phyloP scores from a whole-genome alignment of 148 eudicot genomes.

The Rhododendron williamsianum region DNA sequence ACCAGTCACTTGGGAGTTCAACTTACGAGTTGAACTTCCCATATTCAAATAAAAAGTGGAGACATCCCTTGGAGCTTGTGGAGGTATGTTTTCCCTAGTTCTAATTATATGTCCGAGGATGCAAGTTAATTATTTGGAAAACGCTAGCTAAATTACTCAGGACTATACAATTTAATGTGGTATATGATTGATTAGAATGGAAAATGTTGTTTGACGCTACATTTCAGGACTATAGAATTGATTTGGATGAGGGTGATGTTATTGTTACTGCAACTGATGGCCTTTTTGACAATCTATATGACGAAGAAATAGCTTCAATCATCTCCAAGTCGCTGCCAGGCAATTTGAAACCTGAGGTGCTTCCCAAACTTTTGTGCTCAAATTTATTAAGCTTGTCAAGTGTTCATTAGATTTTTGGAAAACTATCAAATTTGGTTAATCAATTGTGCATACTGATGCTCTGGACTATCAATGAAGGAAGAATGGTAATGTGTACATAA shows the following conservation, averaged over 20 bases:
- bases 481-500: too few species aligned
- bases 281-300: slow-evolving; percentile 79
- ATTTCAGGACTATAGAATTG: slow-evolving; percentile 23
- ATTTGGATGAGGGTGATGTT: slow-evolving; percentile 68
- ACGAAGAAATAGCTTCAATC: slow-evolving; percentile 55
- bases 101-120: background rate
- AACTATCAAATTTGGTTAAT: too few species aligned
- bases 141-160: too few species aligned
- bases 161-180: background rate
- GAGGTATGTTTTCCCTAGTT: slow-evolving; percentile 39
- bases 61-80: slow-evolving; percentile 43
- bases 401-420: background rate
- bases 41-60: slow-evolving; percentile 39
- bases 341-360: slow-evolving; percentile 51
- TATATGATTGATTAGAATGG: background rate
- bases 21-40: slow-evolving; percentile 66
- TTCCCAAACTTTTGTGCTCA: background rate
- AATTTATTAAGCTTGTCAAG: background rate
- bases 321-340: slow-evolving; percentile 45
- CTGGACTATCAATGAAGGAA: too few species aligned
- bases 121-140: background rate
- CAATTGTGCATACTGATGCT: too few species aligned
- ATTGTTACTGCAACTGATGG: slow-evolving; percentile 81
- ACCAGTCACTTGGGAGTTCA: background rate
- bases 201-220: background rate